Evolutionary conservation across 441 rosid species (phyloP).

Genomic region (Eruca vesicaria): DNA sequence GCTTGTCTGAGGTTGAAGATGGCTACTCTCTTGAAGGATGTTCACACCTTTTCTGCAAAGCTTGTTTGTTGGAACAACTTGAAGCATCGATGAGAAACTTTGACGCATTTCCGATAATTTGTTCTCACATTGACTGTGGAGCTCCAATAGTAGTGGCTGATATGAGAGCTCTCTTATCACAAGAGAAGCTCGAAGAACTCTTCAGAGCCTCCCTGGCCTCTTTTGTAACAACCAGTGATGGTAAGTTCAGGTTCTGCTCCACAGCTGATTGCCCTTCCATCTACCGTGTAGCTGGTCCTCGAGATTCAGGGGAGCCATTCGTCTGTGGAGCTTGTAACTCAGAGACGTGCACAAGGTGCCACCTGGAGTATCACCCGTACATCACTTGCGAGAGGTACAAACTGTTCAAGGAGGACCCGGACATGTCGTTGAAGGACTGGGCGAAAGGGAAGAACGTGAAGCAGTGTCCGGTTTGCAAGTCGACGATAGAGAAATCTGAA

Average conservation of each 20-base stretch:
- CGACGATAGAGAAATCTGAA: slow-evolving; percentile 72
- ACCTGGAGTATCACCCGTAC: slow-evolving; percentile 72
- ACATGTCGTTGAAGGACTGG: slow-evolving; percentile 77
- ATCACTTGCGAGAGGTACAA: slow-evolving; percentile 71
- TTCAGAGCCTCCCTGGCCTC: slow-evolving; percentile 70
- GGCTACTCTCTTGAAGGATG: slow-evolving; percentile 64
- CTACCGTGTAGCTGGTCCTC: slow-evolving; percentile 56
- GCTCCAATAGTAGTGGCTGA: slow-evolving; percentile 57
- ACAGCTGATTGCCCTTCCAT: slow-evolving; percentile 90
- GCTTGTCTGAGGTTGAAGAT: slow-evolving; percentile 63
- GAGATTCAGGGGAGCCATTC: slow-evolving; percentile 45
- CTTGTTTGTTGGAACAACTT: slow-evolving; percentile 74
- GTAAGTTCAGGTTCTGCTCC: slow-evolving; percentile 75
- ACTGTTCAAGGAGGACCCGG: slow-evolving; percentile 81
- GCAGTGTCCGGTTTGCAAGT: slow-evolving; percentile 67
- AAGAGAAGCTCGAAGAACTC: slow-evolving; percentile 77
- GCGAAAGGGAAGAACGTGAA: slow-evolving; percentile 71
- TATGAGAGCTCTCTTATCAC: slow-evolving; percentile 55
- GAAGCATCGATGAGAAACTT: slow-evolving; percentile 68
- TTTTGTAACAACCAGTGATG: slow-evolving; percentile 64
- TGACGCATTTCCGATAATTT: slow-evolving; percentile 68
- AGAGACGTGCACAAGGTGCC: slow-evolving; percentile 81
- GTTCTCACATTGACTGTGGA: slow-evolving; percentile 52
- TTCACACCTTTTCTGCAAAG: slow-evolving; percentile 49
- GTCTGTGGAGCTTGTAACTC: slow-evolving; percentile 78